Percentiles rank a stretch among this genome's conserved stretches.
Conservation (phyloP, 768 basidiomycete genomes). For the Lactifluus volemus region DNA sequence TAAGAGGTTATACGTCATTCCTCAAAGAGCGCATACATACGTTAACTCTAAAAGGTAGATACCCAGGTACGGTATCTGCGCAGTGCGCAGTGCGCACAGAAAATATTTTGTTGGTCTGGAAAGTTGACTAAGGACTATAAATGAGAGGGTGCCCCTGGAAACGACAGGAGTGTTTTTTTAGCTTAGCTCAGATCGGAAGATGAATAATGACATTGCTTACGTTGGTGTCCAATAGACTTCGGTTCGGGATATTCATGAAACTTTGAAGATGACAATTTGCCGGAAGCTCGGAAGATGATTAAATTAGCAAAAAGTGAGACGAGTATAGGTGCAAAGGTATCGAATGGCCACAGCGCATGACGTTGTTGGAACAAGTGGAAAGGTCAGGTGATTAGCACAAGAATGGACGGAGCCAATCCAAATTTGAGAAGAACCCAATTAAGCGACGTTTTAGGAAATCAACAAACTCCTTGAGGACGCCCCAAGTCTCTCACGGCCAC, state of each 20-base stretch:
- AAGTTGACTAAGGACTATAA: too few species aligned
- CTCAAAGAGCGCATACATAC: too few species aligned
- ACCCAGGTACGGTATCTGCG: too few species aligned
- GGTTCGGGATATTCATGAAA: neutral
- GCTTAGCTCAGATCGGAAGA: too few species aligned
- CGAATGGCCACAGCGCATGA: neutral
- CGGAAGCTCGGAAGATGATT: neutral
- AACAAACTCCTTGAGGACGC: neutral
- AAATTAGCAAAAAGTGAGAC: neutral
- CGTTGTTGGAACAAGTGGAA: neutral
- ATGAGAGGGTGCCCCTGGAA: too few species aligned
- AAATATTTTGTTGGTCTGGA: too few species aligned
- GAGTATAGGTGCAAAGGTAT: neutral
- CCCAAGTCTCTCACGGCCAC: neutral
- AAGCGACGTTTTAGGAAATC: constrained; percentile 4
- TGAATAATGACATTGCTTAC: too few species aligned
- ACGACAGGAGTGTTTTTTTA: too few species aligned
- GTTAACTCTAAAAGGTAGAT: too few species aligned
- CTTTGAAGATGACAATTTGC: neutral
- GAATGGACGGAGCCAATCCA: neutral
- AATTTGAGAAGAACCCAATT: neutral
- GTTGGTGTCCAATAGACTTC: too few species aligned
- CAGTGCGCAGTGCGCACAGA: too few species aligned
- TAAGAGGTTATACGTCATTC: too few species aligned
- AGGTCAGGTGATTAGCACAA: neutral